These are phyloP conservation scores for Micromonas pusilla DNA, from an alignment of 139 green algal genomes.

Conservation along the genomic window DNA sequence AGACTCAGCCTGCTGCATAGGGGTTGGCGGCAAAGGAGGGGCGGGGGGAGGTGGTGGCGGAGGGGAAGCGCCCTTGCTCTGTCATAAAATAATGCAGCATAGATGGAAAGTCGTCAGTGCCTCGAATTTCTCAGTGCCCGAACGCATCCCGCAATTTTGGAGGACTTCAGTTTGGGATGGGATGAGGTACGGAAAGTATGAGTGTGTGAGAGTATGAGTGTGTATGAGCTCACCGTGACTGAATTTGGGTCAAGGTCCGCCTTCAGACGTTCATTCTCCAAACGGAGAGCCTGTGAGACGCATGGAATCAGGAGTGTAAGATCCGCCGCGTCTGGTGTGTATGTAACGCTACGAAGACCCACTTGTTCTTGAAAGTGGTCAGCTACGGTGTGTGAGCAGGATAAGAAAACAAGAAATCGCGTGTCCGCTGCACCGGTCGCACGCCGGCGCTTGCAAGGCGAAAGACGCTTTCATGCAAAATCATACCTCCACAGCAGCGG, in stretches of 20 bases:
- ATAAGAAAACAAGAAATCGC: background rate
- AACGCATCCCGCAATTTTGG: too few relatives aligned
- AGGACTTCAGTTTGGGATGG: background rate
- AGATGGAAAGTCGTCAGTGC: too few relatives aligned
- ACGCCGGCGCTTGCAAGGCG: background rate
- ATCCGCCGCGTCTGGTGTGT: background rate
- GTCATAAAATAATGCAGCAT: too few relatives aligned
- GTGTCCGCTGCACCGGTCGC: too few relatives aligned
- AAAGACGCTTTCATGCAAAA: background rate
- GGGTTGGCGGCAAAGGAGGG: too few relatives aligned
- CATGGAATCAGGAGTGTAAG: background rate
- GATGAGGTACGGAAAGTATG: background rate
- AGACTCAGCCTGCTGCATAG: too few relatives aligned
- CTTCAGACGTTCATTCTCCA: background rate
- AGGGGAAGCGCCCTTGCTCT: too few relatives aligned
- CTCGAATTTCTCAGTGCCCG: too few relatives aligned
- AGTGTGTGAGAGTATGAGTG: background rate
- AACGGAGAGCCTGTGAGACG: background rate
- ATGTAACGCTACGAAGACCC: background rate
- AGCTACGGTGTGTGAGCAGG: background rate
- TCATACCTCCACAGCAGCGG: background rate
- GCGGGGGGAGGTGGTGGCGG: too few relatives aligned
- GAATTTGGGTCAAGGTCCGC: background rate
- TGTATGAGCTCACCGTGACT: background rate
- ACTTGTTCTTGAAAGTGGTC: background rate